These are phyloP conservation scores for Schizopora paradoxa DNA, from an alignment of 1,284 basidiomycete genomes.

Conservation along the genomic window DNA sequence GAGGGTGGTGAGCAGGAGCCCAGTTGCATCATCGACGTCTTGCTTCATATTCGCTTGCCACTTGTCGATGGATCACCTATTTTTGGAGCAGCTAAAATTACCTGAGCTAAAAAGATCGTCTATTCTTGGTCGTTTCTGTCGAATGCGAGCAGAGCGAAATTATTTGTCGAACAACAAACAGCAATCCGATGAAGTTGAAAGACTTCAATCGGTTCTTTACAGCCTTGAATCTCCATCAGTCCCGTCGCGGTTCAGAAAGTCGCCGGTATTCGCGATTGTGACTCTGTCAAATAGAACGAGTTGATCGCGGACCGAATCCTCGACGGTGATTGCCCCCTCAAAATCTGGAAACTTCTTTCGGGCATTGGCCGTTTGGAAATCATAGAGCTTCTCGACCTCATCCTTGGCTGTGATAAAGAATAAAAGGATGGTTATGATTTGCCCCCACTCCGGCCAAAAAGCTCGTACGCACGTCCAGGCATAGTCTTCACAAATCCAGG, in stretches of 20 bases:
- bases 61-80: too few relatives aligned
- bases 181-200: too few relatives aligned
- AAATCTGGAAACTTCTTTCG: not conserved
- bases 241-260: not conserved
- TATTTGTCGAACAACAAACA: too few relatives aligned
- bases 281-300: not conserved
- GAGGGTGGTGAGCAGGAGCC: too few relatives aligned
- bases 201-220: too few relatives aligned
- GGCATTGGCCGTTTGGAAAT: not conserved
- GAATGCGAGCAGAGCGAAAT: too few relatives aligned
- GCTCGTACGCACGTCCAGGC: not conserved
- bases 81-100: too few relatives aligned
- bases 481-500: constrained; percentile 35
- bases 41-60: too few relatives aligned
- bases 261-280: not conserved
- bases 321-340: not conserved
- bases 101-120: too few relatives aligned
- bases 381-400: not conserved
- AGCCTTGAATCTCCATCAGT: not conserved
- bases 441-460: too few relatives aligned
- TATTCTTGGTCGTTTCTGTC: too few relatives aligned
- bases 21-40: too few relatives aligned
- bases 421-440: not conserved
- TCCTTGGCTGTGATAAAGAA: not conserved
- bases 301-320: not conserved